Evolutionary conservation across 139 green algal genomes (phyloP), one percentile per base, ranked within the genome.

Genomic region (Microglena sp.): DNA sequence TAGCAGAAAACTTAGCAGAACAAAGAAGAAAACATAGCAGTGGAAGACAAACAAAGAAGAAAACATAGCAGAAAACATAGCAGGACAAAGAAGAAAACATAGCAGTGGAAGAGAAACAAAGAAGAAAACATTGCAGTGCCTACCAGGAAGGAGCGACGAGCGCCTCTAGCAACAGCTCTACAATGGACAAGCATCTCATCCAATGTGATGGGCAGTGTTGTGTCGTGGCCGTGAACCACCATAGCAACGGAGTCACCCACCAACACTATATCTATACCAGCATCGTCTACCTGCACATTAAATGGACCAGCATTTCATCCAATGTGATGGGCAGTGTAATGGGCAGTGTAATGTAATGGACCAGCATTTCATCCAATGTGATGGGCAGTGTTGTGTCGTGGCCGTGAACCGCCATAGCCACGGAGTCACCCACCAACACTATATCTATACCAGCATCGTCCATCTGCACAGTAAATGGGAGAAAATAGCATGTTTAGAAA

Each of bases 211-310:
- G 94, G 94, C 55, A 99, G 82, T 0, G 94, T 99, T 30, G 94
- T 99, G 83, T 99, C 94, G 71, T 99, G 85, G n/a, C 94, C 94
- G 64, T 98, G 94, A 28, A 98, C 89, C 33, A 99, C 94, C 94
- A 99, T 99, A 24, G 80, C 91, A 34, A 87, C 91, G 2, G 75
- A 91, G 77, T 99, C 94, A 2, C 94, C 94, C 27, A 99, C 94
- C 36, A 99, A 84, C 45, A 89, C 45, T 26, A 99, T 89, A 71
- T 99, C 94, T 28, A 96, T 89, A 32, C 80, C 87, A 6, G 94
- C 85, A 31, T 79, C 36, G 46, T 97, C 92, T 6, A 97, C 92
- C 89, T 95, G 73, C 40, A 33, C 76, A 78, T 88, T 8, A 92
- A 18, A n/a, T 98, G 93, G 60, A 78, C 18, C 24, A 99, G 68